Conservation (phyloP, 805 yeast species). For the Cyberlindnera bimundalis region DNA sequence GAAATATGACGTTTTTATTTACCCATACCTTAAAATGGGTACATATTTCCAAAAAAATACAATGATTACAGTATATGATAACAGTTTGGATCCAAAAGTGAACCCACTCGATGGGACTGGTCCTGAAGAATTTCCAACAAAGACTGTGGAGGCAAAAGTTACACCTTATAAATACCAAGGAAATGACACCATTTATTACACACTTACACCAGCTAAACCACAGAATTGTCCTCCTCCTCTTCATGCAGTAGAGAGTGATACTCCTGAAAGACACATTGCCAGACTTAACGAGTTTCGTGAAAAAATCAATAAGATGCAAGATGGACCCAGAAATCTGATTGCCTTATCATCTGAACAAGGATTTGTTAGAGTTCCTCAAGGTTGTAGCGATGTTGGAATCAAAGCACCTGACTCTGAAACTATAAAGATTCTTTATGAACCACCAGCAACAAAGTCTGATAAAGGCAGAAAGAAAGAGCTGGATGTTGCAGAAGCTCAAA, state of each 20-base stretch:
- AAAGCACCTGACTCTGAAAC: neutral
- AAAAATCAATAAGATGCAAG: neutral
- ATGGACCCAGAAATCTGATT: neutral
- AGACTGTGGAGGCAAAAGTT: neutral
- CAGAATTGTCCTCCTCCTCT: neutral
- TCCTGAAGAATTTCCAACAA: neutral
- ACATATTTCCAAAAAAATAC: neutral
- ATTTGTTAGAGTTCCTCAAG: neutral
- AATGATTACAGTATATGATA: neutral
- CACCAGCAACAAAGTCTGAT: neutral
- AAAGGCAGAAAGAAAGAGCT: too few relatives aligned
- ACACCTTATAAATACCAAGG: neutral
- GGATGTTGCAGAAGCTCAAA: too few relatives aligned
- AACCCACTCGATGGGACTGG: neutral
- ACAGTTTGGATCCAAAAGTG: neutral
- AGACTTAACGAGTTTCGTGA: neutral
- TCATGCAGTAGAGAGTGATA: neutral
- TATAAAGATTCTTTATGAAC: neutral
- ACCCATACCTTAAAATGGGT: neutral
- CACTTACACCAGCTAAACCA: neutral
- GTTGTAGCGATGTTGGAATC: neutral
- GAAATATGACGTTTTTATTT: neutral
- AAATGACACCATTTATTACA: neutral
- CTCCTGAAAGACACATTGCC: neutral
- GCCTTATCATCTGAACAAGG: neutral